A percentile compares a stretch with the other conserved stretches of the same genome.
Conservation (phyloP, 306 rosid genomes). For the Alnus glutinosa region DNA sequence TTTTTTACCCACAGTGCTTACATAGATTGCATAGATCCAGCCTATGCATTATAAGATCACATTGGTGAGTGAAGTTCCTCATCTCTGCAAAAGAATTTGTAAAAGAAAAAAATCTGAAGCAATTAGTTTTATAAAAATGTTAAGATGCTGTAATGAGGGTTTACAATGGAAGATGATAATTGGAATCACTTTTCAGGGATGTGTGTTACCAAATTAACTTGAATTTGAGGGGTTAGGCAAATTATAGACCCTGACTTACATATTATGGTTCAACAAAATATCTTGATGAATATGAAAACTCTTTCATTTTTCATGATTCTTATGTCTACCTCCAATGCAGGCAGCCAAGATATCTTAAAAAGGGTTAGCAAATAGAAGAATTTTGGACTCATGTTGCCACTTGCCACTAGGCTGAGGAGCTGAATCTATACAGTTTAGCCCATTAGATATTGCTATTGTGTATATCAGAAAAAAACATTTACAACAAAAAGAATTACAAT, state of each 20-base stretch:
- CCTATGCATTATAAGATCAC: not conserved
- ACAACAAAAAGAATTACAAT: not conserved
- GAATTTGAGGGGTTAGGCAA: not conserved
- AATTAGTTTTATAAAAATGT: not conserved
- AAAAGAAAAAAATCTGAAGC: not conserved
- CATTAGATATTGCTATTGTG: slow-evolving; percentile 14
- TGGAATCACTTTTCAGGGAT: not conserved
- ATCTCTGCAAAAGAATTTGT: not conserved
- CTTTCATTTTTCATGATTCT: not conserved
- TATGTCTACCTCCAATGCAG: not conserved
- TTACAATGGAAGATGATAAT: slow-evolving; percentile 2
- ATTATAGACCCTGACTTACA: not conserved
- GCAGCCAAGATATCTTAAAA: not conserved
- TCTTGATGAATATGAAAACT: not conserved
- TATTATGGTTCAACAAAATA: not conserved
- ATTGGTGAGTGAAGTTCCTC: not conserved
- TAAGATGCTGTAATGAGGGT: not conserved
- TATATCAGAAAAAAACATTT: not conserved
- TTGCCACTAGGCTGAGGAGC: slow-evolving; percentile 12
- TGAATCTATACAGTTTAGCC: slow-evolving; percentile 4
- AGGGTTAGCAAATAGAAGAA: not conserved
- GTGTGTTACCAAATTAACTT: not conserved
- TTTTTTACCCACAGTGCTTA: not conserved
- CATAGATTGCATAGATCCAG: slow-evolving; percentile 3
- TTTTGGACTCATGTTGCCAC: not conserved